Conservation (phyloP, 176 grass and related monocot species). For the Rhynchospora pubera region DNA sequence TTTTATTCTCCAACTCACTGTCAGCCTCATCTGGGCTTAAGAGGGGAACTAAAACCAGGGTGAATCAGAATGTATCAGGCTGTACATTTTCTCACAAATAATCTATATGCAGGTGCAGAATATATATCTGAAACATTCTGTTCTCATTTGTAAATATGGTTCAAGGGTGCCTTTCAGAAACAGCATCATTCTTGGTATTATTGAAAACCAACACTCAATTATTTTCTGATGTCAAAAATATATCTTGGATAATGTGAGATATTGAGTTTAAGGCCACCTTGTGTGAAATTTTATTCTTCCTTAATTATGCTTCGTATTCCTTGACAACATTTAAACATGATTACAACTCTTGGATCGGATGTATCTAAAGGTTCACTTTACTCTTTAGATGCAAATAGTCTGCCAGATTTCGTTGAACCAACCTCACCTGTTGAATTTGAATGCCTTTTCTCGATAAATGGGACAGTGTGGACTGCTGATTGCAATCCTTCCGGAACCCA, state of each 20-base stretch:
- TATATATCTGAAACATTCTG: too few species aligned
- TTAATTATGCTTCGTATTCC: constrained; percentile 10
- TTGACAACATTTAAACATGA: constrained; percentile 20
- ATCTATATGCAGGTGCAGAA: too few species aligned
- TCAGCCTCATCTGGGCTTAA: background rate
- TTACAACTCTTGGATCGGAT: constrained; percentile 10
- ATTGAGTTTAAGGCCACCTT: background rate
- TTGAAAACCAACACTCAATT: too few species aligned
- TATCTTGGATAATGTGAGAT: background rate
- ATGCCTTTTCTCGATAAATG: background rate
- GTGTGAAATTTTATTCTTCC: background rate
- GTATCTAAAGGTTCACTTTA: constrained; percentile 9
- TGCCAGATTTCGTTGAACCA: background rate
- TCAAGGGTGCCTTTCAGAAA: too few species aligned
- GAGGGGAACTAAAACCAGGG: background rate
- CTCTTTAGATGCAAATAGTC: background rate
- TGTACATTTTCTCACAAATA: too few species aligned
- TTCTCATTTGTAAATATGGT: too few species aligned
- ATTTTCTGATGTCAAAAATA: background rate
- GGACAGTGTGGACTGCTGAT: constrained; percentile 12
- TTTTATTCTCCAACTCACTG: background rate
- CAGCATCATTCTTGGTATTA: too few species aligned
- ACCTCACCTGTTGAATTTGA: background rate
- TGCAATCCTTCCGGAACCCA: background rate
- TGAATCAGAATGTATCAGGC: too few species aligned